phyloP scores from a whole-genome alignment of 345 rosid genomes.

The Cardiospermum halicacabum region DNA sequence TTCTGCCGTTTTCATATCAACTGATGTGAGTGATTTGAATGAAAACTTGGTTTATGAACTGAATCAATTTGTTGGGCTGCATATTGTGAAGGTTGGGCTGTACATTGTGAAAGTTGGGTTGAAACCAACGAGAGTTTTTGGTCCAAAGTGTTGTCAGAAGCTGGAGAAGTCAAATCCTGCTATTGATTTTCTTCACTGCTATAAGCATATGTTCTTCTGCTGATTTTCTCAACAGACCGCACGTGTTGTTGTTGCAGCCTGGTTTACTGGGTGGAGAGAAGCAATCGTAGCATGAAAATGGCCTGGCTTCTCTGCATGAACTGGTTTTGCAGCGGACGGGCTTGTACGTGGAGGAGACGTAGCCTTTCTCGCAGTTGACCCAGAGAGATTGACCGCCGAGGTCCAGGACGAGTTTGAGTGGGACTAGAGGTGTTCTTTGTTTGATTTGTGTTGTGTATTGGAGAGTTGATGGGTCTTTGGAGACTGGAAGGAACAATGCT shows the following conservation, averaged over 20 bases:
- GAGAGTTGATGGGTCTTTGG: neutral
- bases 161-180: too few relatives aligned
- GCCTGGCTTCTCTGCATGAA: neutral
- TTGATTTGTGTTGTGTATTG: neutral
- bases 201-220: too few relatives aligned
- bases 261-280: neutral
- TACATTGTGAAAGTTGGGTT: too few relatives aligned
- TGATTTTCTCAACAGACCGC: too few relatives aligned
- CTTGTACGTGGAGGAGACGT: neutral
- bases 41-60: too few relatives aligned
- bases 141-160: too few relatives aligned
- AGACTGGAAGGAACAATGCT: neutral
- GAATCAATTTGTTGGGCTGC: too few relatives aligned
- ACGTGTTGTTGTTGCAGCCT: neutral
- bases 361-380: neutral
- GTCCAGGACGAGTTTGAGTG: neutral
- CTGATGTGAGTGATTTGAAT: too few relatives aligned
- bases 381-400: neutral
- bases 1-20: too few relatives aligned
- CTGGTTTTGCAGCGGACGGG: neutral
- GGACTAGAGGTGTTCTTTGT: neutral
- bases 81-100: too few relatives aligned
- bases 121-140: too few relatives aligned
- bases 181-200: too few relatives aligned
- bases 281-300: neutral